These are phyloP conservation scores for Psidium guajava DNA, from an alignment of 345 rosid genomes.

Conservation along the genomic window DNA sequence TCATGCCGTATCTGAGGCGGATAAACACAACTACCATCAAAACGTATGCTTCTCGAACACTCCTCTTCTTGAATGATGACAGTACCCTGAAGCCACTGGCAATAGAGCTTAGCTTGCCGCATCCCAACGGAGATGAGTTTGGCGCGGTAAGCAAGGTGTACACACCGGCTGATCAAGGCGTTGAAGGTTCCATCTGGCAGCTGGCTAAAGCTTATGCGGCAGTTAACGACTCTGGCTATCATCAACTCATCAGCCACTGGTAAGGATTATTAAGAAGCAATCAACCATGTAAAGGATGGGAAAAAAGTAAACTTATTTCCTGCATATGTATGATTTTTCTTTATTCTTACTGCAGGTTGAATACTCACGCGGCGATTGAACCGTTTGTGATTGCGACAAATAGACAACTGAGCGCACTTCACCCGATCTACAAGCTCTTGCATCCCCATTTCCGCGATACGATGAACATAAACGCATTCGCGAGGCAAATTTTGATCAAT, in stretches of 20 bases:
- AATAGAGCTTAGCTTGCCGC: constrained; percentile 69
- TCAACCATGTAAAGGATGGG: background rate
- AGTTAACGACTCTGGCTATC: constrained; percentile 69
- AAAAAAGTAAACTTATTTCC: too few relatives aligned
- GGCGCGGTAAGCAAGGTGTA: constrained; percentile 59
- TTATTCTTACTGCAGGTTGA: constrained; percentile 23
- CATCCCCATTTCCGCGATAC: constrained; percentile 72
- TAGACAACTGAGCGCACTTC: constrained; percentile 60
- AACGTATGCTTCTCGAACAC: constrained; percentile 61
- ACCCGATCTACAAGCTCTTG: constrained; percentile 61
- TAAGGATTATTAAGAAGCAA: constrained; percentile 9
- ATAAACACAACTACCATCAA: constrained; percentile 50
- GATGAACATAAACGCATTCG: constrained; percentile 59
- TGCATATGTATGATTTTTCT: background rate
- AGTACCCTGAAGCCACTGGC: constrained; percentile 73
- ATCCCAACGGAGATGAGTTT: constrained; percentile 44
- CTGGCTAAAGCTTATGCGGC: constrained; percentile 81
- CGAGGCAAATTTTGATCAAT: constrained; percentile 39
- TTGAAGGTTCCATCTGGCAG: constrained; percentile 63
- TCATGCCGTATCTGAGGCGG: constrained; percentile 56
- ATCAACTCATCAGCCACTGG: constrained; percentile 86
- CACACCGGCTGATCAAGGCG: constrained; percentile 59
- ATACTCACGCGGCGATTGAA: constrained; percentile 55
- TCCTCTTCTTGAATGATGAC: constrained; percentile 57
- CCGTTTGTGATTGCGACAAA: constrained; percentile 67